Evolutionary conservation across 768 basidiomycete genomes (phyloP).

Genomic region (Kondoa subrosea): DNA sequence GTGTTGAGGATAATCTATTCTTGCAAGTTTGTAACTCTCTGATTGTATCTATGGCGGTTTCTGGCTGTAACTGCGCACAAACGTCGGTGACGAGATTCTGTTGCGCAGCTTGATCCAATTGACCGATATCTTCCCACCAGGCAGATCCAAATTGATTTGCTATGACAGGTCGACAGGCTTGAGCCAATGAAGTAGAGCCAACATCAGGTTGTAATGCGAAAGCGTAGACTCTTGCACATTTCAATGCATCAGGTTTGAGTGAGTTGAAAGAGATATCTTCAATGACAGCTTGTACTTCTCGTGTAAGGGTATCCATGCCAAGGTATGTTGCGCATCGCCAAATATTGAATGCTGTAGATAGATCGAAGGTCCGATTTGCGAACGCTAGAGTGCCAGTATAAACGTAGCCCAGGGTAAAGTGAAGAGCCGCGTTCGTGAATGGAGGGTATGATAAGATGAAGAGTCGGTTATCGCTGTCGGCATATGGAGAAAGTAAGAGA

Average conservation of each 20-base stretch:
- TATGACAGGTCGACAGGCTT: conserved; percentile 55
- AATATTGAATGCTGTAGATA: conserved; percentile 77
- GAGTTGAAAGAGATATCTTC: conserved; percentile 82
- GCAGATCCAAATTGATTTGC: conserved; percentile 73
- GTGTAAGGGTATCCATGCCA: conserved; percentile 49
- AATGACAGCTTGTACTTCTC: conserved; percentile 67
- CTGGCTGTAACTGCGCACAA: conserved; percentile 47
- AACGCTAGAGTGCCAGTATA: conserved; percentile 90
- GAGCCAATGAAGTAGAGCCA: conserved; percentile 50
- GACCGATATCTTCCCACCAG: conserved; percentile 67
- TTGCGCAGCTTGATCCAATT: conserved; percentile 47
- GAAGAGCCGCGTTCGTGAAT: conserved; percentile 76
- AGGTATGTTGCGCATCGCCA: conserved; percentile 70
- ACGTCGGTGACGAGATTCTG: conserved; percentile 58
- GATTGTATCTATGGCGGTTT: conserved; percentile 52
- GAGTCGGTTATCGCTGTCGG: conserved; percentile 38
- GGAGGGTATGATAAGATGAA: conserved; percentile 73
- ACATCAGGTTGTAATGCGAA: conserved; percentile 66
- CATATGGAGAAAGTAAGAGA: conserved; percentile 53
- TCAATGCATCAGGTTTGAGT: conserved; percentile 57
- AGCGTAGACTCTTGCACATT: conserved; percentile 65
- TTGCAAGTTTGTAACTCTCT: conserved; percentile 38
- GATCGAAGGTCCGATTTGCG: conserved; percentile 80
- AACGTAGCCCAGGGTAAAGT: conserved; percentile 84
- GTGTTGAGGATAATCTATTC: conserved; percentile 30